Percentiles rank a stretch among this genome's conserved stretches.
These are phyloP conservation scores for Biancaea sappan DNA, from an alignment of 306 rosid genomes.

Conservation along the genomic window DNA sequence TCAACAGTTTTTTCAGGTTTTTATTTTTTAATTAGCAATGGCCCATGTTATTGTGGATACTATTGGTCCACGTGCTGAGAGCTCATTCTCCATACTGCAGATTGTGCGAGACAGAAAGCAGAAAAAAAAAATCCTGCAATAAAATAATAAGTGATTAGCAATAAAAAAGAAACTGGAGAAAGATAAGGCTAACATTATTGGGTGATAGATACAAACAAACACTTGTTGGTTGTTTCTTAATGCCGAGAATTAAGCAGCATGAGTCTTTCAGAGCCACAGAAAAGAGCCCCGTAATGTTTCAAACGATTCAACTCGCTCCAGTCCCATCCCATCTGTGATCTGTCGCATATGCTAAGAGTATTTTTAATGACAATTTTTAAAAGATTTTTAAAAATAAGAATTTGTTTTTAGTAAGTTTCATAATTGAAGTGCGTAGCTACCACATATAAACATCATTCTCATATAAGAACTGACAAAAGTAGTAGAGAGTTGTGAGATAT, in stretches of 20 bases:
- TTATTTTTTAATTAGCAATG: constrained; percentile 6
- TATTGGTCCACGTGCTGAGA: constrained; percentile 38
- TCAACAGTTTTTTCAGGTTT: constrained; percentile 9
- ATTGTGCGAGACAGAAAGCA: neutral
- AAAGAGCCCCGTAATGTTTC: neutral
- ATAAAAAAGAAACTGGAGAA: neutral
- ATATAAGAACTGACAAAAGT: no score
- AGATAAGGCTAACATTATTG: neutral
- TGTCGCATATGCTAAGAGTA: constrained; percentile 33
- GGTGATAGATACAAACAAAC: neutral
- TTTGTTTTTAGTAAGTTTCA: no score
- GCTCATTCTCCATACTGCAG: neutral
- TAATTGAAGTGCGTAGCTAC: no score
- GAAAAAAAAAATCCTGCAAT: neutral
- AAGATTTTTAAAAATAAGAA: no score
- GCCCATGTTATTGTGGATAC: constrained; percentile 23
- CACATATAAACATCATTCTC: no score
- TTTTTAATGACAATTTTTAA: no score
- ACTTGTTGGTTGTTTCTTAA: neutral
- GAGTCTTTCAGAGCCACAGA: neutral
- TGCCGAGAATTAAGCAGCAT: constrained; percentile 5
- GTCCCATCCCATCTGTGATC: neutral
- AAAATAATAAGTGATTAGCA: neutral
- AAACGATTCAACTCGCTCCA: neutral
- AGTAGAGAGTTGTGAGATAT: no score